A percentile compares a stretch with the other conserved stretches of the same genome.
phyloP scores from a whole-genome alignment of 352 stramenopile species.

The Hyaloperonospora brassicae region DNA sequence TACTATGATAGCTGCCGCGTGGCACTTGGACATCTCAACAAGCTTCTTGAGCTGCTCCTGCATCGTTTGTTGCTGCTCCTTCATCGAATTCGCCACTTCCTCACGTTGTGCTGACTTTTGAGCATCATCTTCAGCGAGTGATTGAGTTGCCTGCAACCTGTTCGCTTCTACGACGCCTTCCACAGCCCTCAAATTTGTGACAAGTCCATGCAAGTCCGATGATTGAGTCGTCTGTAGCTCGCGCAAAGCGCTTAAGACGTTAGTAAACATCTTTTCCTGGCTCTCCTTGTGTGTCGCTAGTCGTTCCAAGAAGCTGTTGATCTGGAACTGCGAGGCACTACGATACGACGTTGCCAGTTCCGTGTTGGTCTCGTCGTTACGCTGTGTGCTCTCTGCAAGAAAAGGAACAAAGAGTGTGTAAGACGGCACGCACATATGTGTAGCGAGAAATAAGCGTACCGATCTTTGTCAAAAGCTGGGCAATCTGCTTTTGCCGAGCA shows the following conservation, averaged over 20 bases:
- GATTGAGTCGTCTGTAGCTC: constrained; percentile 41
- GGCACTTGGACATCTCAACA: constrained; percentile 26
- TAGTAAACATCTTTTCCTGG: constrained; percentile 38
- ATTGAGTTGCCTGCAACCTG: constrained; percentile 16
- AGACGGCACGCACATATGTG: not conserved
- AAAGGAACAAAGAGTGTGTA: constrained; percentile 1
- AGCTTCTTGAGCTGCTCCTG: constrained; percentile 30
- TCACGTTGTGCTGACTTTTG: constrained; percentile 16
- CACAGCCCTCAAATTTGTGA: constrained; percentile 26
- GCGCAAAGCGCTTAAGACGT: constrained; percentile 35
- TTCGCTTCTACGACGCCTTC: constrained; percentile 27
- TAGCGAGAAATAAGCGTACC: constrained; percentile 14
- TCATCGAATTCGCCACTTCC: constrained; percentile 22
- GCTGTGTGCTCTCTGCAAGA: constrained; percentile 37
- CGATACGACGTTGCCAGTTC: constrained; percentile 38
- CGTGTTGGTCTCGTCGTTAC: constrained; percentile 39
- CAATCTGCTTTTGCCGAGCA: constrained; percentile 43
- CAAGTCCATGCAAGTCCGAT: constrained; percentile 21
- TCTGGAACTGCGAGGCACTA: constrained; percentile 32
- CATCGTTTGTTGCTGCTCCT: constrained; percentile 22
- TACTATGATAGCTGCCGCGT: constrained; percentile 23
- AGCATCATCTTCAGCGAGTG: constrained; percentile 12
- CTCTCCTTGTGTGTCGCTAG: constrained; percentile 42
- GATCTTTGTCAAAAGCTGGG: constrained; percentile 50
- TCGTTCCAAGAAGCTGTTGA: constrained; percentile 38